Evolutionary conservation across 2,329 filamentous ascomycete species (phyloP).

Genomic region (Colletotrichum acutatum): DNA sequence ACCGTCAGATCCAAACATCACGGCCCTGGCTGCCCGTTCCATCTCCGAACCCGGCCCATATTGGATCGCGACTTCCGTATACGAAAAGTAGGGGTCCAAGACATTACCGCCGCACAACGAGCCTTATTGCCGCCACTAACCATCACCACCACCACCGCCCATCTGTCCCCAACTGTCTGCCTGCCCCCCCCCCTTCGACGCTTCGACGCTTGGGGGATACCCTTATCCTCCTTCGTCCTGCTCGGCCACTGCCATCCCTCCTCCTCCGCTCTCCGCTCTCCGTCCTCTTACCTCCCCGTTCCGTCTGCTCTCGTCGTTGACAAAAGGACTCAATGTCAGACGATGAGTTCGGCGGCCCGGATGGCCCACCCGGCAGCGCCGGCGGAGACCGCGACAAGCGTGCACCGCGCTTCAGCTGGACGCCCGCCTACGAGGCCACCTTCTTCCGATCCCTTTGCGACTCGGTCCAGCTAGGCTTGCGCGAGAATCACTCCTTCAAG

Average conservation of each 20-base stretch:
- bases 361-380: slow-evolving; percentile 26
- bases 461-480: slow-evolving; percentile 66
- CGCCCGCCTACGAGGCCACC: slow-evolving; percentile 66
- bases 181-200: neutral
- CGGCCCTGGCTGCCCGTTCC: slow-evolving; percentile 7
- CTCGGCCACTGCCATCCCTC: neutral
- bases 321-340: slow-evolving; percentile 48
- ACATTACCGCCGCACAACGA: slow-evolving; percentile 3
- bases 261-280: neutral
- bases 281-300: neutral
- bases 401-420: slow-evolving; percentile 70
- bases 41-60: slow-evolving; percentile 21
- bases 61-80: slow-evolving; percentile 11
- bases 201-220: neutral
- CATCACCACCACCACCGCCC: neutral
- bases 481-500: slow-evolving; percentile 71
- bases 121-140: neutral
- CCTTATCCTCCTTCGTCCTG: slow-evolving; percentile 5
- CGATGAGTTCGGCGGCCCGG: slow-evolving; percentile 45
- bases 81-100: slow-evolving; percentile 23
- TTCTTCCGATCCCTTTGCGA: slow-evolving; percentile 71
- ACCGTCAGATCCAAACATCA: slow-evolving; percentile 8
- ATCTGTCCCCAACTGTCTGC: neutral
- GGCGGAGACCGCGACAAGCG: slow-evolving; percentile 41
- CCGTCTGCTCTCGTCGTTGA: slow-evolving; percentile 33